Percentiles rank a stretch among this genome's conserved stretches.
These are phyloP conservation scores for Lipomyces oligophaga DNA, from an alignment of 805 yeast genomes.

Conservation along the genomic window DNA sequence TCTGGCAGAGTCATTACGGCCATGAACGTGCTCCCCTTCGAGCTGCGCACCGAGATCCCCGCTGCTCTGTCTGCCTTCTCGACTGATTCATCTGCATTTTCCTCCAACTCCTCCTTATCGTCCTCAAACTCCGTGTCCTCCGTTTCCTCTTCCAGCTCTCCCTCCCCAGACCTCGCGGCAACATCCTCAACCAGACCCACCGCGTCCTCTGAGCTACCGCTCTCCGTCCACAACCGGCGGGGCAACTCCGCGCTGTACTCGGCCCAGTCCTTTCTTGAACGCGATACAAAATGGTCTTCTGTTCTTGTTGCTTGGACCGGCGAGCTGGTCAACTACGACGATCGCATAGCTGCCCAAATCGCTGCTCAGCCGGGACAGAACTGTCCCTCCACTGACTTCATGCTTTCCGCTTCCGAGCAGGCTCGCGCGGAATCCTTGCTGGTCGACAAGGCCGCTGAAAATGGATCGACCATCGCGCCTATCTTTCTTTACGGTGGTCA, in stretches of 20 bases:
- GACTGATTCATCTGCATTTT: background rate
- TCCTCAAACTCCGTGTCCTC: too few relatives aligned
- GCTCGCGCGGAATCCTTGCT: constrained; percentile 46
- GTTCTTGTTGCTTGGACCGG: constrained; percentile 95
- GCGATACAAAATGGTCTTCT: constrained; percentile 71
- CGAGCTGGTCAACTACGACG: constrained; percentile 48
- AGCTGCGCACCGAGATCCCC: constrained; percentile 21
- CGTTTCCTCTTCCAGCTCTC: too few relatives aligned
- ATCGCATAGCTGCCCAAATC: constrained; percentile 10
- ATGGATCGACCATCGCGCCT: constrained; percentile 63
- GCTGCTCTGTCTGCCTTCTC: constrained; percentile 1
- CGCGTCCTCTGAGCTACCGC: constrained; percentile 4
- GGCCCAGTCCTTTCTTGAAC: constrained; percentile 59
- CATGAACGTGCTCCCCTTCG: constrained; percentile 26
- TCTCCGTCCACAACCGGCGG: constrained; percentile 39
- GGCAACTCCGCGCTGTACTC: constrained; percentile 86
- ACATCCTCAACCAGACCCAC: background rate
- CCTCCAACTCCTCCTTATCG: background rate
- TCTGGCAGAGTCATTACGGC: constrained; percentile 28
- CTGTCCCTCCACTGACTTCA: constrained; percentile 52
- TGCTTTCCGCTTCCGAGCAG: constrained; percentile 52
- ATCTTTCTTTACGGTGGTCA: constrained; percentile 81
- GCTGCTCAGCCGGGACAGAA: constrained; percentile 6
- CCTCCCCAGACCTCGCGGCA: background rate
- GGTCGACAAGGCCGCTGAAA: constrained; percentile 33